These are phyloP conservation scores for Chlorella variabilis DNA, from an alignment of 163 green algal species.

Conservation along the genomic window DNA sequence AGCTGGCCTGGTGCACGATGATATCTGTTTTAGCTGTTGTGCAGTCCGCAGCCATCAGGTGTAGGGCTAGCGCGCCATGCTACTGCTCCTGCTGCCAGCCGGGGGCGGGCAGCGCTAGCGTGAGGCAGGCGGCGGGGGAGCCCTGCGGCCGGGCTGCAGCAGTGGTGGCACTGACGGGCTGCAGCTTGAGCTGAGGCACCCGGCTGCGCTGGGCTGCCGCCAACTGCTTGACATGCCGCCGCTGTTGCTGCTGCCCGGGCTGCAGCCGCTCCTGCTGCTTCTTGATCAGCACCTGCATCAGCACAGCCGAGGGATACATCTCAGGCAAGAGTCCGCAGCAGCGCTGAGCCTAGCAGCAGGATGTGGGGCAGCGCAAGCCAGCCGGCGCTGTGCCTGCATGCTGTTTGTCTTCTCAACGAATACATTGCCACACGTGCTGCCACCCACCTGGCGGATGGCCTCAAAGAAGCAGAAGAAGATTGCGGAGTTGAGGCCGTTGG, in stretches of 20 bases:
- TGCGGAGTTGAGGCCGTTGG: conserved; percentile 95
- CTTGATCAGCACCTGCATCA: conserved; percentile 36
- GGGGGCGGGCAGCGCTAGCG: conserved; percentile 37
- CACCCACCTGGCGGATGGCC: conserved; percentile 53
- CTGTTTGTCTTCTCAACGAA: background rate
- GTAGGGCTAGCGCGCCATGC: background rate
- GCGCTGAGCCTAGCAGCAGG: no score
- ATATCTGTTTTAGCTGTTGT: no score
- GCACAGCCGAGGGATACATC: background rate
- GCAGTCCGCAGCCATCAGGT: no score
- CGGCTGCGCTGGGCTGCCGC: background rate
- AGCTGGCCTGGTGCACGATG: no score
- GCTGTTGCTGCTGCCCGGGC: conserved; percentile 9
- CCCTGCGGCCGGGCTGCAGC: background rate
- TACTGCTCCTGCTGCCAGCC: conserved; percentile 16
- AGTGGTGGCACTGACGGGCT: background rate
- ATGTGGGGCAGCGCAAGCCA: background rate
- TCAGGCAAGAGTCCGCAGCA: no score
- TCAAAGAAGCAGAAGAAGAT: conserved; percentile 99
- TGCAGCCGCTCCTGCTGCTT: conserved; percentile 34
- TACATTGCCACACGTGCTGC: background rate
- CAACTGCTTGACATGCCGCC: conserved; percentile 10
- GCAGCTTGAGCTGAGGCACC: conserved; percentile 9
- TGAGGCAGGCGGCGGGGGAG: conserved; percentile 39
- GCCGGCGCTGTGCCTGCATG: background rate